Evolutionary conservation across 129 eudicot species (phyloP), one percentile per base, ranked within the genome.

Genomic region (Mikania micrantha): DNA sequence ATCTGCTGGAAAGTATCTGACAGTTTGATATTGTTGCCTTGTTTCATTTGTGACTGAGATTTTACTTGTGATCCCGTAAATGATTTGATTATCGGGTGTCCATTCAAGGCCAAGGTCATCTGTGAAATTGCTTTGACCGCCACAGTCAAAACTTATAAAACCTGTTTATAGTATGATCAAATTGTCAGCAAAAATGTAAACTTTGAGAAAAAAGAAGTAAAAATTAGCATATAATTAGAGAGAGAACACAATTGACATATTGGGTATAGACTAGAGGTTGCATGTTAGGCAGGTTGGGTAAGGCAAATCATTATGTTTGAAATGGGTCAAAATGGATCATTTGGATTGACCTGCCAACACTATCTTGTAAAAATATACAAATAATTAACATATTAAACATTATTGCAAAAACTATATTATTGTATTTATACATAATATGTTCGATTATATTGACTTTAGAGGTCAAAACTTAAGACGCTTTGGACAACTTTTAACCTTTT

Each of bases 1-100:
- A 74, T 93, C 96, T 36, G 85, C 87, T 7, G 99, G 99, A 78
- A 93, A 93, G 52, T 67, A 84, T 81, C 99, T 79, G 27, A 93
- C 68, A 10, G 87, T 77, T 67, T 15, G 72, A 59, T 89, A 93
- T 71, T 93, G 96, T 38, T 63, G 76, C 57, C 95, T 52, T 17
- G 82, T 79, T 74, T 93, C 95, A 36, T 79, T 73, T 72, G 87
- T 70, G 64, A 79, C 83, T 12, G 93, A 84, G 56, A 93, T 83
- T 70, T 83, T 86, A 22, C 81, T 63, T 12, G 84, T 49, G 68
- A 80, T 36, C 44, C 99, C 95, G 47, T 66, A 68, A 38, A 73
- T 74, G 35, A 88, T 77, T 45, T 80, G 75, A 50, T 42, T 71
- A 78, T 93, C 96, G 27, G 89, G 82, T 34, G 66, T 83, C 99